phyloP scores from a whole-genome alignment of 495 filamentous ascomycete species.

The Cairneyella variabilis region DNA sequence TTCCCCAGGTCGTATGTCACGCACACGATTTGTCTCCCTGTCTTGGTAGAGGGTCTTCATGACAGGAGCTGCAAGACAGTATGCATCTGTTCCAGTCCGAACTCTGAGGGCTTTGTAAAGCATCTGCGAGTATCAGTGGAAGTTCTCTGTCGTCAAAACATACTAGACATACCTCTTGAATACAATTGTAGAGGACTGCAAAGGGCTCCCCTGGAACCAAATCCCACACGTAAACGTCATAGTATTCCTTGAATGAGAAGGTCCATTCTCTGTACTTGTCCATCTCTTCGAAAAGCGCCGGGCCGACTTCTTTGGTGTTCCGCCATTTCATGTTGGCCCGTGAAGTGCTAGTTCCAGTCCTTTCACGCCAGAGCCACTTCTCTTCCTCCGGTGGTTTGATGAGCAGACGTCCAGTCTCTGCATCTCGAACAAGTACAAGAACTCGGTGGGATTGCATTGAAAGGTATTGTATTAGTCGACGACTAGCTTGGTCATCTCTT shows the following conservation, averaged over 20 bases:
- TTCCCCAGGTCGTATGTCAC: conserved; percentile 39
- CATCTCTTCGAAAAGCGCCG: conserved; percentile 37
- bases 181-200: conserved; percentile 26
- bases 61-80: conserved; percentile 31
- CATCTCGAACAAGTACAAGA: conserved; percentile 43
- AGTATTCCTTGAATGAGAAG: conserved; percentile 45
- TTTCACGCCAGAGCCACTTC: conserved; percentile 41
- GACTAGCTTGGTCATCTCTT: conserved; percentile 43
- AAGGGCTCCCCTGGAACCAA: conserved; percentile 31
- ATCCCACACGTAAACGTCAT: conserved; percentile 50
- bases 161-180: conserved; percentile 27
- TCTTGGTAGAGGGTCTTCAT: conserved; percentile 37
- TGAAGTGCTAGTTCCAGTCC: conserved; percentile 39
- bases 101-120: conserved; percentile 37
- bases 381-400: conserved; percentile 38
- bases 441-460: conserved; percentile 39
- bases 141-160: not conserved
- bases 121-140: conserved; percentile 24
- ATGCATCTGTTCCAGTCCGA: conserved; percentile 27
- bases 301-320: conserved; percentile 32
- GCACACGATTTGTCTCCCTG: conserved; percentile 32
- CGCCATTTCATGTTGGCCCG: conserved; percentile 38
- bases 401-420: conserved; percentile 43
- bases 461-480: conserved; percentile 47
- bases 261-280: conserved; percentile 38